Conservation (phyloP, 208 protist genomes). For the Porcisia hertigi region DNA sequence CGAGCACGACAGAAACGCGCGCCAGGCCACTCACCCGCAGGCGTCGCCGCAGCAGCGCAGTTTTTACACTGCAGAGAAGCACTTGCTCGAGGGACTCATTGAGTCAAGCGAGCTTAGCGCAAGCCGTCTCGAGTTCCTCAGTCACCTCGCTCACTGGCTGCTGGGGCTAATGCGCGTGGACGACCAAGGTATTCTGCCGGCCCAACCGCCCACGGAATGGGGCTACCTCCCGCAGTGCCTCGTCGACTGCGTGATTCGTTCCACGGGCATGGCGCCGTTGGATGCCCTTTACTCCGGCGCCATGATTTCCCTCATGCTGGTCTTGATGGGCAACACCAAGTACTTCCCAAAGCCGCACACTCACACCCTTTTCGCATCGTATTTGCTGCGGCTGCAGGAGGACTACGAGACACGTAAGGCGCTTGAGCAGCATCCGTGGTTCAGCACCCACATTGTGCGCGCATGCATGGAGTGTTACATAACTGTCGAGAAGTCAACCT, state of each 20-base stretch:
- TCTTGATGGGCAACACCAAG: conserved; percentile 89
- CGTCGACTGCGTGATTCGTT: conserved; percentile 77
- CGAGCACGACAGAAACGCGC: conserved; percentile 56
- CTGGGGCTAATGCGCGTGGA: conserved; percentile 67
- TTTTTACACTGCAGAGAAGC: conserved; percentile 51
- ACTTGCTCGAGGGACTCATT: conserved; percentile 65
- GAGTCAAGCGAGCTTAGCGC: conserved; percentile 39
- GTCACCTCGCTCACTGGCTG: conserved; percentile 80
- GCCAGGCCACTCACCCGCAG: conserved; percentile 53
- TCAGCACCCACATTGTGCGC: conserved; percentile 72
- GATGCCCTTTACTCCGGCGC: conserved; percentile 58
- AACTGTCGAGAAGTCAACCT: conserved; percentile 85
- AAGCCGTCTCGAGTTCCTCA: conserved; percentile 65
- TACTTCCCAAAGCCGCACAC: conserved; percentile 92
- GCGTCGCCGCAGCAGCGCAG: conserved; percentile 45
- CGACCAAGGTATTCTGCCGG: conserved; percentile 46
- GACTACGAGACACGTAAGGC: conserved; percentile 45
- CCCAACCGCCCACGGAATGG: conserved; percentile 61
- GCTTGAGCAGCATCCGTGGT: conserved; percentile 83
- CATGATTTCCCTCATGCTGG: conserved; percentile 83
- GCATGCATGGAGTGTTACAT: conserved; percentile 90
- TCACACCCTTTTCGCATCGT: conserved; percentile 82
- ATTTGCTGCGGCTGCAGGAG: conserved; percentile 63
- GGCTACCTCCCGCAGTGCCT: conserved; percentile 83
- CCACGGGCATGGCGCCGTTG: conserved; percentile 56